Evolutionary conservation across 345 rosid genomes (phyloP), one percentile per base, ranked within the genome.

Genomic region (Citrus sinensis): DNA sequence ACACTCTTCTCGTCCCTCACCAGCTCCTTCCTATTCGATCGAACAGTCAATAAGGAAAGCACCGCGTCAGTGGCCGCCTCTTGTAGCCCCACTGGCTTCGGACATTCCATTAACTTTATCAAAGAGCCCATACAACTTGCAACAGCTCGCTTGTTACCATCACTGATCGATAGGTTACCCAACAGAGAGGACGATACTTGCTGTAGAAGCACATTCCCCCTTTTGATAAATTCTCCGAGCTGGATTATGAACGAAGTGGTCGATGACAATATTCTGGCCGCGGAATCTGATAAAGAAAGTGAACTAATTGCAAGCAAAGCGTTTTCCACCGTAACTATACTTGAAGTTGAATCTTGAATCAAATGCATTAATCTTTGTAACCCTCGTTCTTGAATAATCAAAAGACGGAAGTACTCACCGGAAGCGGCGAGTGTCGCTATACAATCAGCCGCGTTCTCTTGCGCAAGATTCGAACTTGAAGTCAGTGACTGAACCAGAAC

Each of bases 1-100:
- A 90, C 30, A 73, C 91, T 79, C 84, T 93, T 92, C 85, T 92
- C 98, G 19, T 92, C 98, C 78, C 85, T 83, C 17, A 84, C 87
- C 69, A 92, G 65, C 63, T 92, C 96, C 70, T 89, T 93, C 82
- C 89, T 82, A 54, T 89, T 93, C 34, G 93, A 87, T 54, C 88
- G 83, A 37, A 92, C 93, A 0, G 86, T 79, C 70, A 93, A 78
- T 62, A 93, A 71, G 2, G 90, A 82, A n/a, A 86, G 85, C 46
- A 87, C 80, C 9, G 94, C 93, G 55, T 79, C 80, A 22, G 91
- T 77, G 32, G 92, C 93, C 32, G 88, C 80, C 42, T 93, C 98
- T 61, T 93, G 94, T 77, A 93, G 42, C 30, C 96, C 93, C 56
- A 82, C 92, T 20, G 98, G 93, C 88, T 93, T 93, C 1, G 93